These are phyloP conservation scores for Metarhizium brunneum DNA, from an alignment of 2,329 filamentous ascomycete species.

Conservation along the genomic window DNA sequence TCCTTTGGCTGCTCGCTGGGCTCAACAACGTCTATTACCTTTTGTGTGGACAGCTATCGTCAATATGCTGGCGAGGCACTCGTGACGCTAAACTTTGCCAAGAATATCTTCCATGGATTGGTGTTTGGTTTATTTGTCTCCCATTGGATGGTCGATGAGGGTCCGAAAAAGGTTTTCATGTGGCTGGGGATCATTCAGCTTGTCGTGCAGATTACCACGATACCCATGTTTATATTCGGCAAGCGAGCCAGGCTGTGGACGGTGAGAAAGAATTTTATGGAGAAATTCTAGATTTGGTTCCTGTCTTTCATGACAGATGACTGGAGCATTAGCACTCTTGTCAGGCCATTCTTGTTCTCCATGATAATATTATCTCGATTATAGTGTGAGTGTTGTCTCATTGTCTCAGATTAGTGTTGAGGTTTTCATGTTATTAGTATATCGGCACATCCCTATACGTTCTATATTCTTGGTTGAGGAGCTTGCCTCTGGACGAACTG, in stretches of 20 bases:
- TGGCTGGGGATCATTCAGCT: conserved; percentile 82
- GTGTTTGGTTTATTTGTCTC: conserved; percentile 85
- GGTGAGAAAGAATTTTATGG: conserved; percentile 75
- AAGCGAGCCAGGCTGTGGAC: conserved; percentile 95
- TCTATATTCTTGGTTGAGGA: too few relatives aligned
- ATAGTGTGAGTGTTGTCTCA: too few relatives aligned
- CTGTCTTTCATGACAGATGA: too few relatives aligned
- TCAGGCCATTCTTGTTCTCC: too few relatives aligned
- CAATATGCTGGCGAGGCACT: conserved; percentile 91
- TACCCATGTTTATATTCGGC: conserved; percentile 92
- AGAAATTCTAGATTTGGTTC: conserved; percentile 43
- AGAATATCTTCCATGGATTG: conserved; percentile 87
- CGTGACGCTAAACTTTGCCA: conserved; percentile 88
- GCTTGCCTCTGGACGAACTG: too few relatives aligned
- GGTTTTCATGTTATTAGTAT: too few relatives aligned
- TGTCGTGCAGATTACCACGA: conserved; percentile 59
- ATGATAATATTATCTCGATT: too few relatives aligned
- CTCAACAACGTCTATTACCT: conserved; percentile 86
- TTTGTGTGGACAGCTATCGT: conserved; percentile 86
- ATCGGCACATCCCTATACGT: too few relatives aligned
- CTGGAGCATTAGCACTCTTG: too few relatives aligned
- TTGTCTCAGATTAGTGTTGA: too few relatives aligned
- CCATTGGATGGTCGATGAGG: conserved; percentile 67
- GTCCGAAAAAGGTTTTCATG: conserved; percentile 69
- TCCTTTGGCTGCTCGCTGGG: conserved; percentile 89